These are phyloP conservation scores for Fraxinus ornus DNA, from an alignment of 305 asterid genomes.

Conservation along the genomic window DNA sequence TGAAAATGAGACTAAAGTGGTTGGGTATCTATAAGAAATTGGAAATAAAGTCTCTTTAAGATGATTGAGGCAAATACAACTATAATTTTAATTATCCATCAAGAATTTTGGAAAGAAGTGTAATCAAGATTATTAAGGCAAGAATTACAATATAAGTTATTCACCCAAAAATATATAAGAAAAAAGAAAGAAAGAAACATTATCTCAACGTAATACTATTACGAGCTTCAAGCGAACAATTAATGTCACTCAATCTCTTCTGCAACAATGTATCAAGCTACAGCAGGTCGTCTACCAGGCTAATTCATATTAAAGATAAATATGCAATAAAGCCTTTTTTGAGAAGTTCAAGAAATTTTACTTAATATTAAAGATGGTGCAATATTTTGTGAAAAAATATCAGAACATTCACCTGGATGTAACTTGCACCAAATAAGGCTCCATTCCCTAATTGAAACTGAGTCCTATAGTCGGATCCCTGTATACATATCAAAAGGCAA, in stretches of 20 bases:
- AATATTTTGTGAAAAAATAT: neutral
- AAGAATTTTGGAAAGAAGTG: neutral
- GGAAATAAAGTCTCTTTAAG: neutral
- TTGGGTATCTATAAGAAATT: neutral
- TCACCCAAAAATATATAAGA: neutral
- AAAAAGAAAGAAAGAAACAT: neutral
- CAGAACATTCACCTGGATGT: conserved; percentile 66
- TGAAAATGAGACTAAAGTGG: neutral
- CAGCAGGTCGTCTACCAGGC: neutral
- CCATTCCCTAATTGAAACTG: conserved; percentile 90
- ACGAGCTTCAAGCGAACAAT: neutral
- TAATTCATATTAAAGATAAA: neutral
- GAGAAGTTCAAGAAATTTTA: neutral
- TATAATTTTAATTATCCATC: neutral
- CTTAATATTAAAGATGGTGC: neutral
- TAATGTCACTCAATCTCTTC: neutral
- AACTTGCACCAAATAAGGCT: conserved; percentile 79
- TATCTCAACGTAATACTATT: neutral
- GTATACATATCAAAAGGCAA: conserved; percentile 17
- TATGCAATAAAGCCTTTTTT: neutral
- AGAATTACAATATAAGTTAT: neutral
- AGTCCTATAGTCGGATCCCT: conserved; percentile 69
- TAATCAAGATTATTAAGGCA: neutral
- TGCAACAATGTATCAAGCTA: neutral
- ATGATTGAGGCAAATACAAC: neutral